A percentile compares a stretch with the other conserved stretches of the same genome.
Conservation (phyloP, 2,329 filamentous ascomycete genomes). For the Epichloe uncinata region DNA sequence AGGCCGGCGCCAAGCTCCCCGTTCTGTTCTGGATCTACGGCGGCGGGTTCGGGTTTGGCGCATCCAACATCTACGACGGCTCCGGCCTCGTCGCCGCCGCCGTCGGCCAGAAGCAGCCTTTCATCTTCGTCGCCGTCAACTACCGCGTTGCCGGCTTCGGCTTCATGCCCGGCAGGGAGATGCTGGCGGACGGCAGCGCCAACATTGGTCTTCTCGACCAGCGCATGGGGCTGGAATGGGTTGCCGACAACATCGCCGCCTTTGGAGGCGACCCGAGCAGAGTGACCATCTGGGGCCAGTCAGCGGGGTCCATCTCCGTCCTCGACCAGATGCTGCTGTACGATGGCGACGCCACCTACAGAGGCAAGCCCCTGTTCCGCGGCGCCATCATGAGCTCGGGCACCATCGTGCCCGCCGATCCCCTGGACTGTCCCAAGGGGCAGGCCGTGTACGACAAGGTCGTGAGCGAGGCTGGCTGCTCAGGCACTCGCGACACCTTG, state of each 20-base stretch:
- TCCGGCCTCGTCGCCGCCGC: constrained; percentile 24
- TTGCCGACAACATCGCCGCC: constrained; percentile 44
- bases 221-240: constrained; percentile 43
- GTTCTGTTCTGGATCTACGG: constrained; percentile 29
- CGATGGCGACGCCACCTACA: constrained; percentile 44
- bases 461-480: background rate
- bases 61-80: background rate
- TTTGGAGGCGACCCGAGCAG: constrained; percentile 51
- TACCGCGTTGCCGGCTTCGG: constrained; percentile 3
- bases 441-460: background rate
- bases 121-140: constrained; percentile 3
- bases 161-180: constrained; percentile 1
- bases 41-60: constrained; percentile 2
- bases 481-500: constrained; percentile 25
- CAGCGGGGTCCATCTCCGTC: constrained; percentile 40
- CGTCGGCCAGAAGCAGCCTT: constrained; percentile 12
- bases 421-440: background rate
- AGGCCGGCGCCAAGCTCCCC: constrained; percentile 41
- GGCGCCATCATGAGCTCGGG: constrained; percentile 5
- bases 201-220: constrained; percentile 52
- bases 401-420: constrained; percentile 33
- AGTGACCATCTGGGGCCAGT: constrained; percentile 49
- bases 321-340: constrained; percentile 38
- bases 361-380: constrained; percentile 1
- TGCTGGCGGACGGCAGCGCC: constrained; percentile 37